A percentile compares a stretch with the other conserved stretches of the same genome.
Evolutionary conservation across 768 basidiomycete species (phyloP).

Genomic region (Boletus rex-veris): DNA sequence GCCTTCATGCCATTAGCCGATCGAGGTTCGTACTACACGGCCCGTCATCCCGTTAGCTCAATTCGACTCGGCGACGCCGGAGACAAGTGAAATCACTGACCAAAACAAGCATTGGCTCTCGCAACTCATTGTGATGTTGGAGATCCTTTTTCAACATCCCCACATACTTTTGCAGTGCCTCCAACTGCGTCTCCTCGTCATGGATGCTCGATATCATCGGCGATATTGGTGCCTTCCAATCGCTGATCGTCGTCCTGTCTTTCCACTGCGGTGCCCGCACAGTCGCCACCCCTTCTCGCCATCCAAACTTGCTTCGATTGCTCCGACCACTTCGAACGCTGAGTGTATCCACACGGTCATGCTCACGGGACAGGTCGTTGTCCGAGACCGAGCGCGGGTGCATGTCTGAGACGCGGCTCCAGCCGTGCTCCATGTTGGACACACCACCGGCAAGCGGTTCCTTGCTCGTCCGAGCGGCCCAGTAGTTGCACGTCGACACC

Average conservation of each 20-base stretch:
- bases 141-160: slow-evolving; percentile 71
- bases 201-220: slow-evolving; percentile 81
- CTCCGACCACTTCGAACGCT: slow-evolving; percentile 79
- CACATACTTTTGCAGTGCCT: slow-evolving; percentile 83
- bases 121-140: slow-evolving; percentile 76
- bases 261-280: slow-evolving; percentile 60
- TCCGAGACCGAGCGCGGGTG: slow-evolving; percentile 58
- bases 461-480: slow-evolving; percentile 94
- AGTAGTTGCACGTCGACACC: slow-evolving; percentile 99
- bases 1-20: slow-evolving; percentile 74
- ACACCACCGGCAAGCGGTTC: slow-evolving; percentile 95
- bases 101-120: slow-evolving; percentile 76
- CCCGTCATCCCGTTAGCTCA: not conserved
- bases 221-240: slow-evolving; percentile 91
- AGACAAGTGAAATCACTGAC: slow-evolving; percentile 36
- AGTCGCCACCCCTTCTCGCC: slow-evolving; percentile 65
- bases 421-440: slow-evolving; percentile 99
- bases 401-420: slow-evolving; percentile 73
- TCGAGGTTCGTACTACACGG: slow-evolving; percentile 62
- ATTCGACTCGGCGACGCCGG: not conserved
- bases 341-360: slow-evolving; percentile 54
- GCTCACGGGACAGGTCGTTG: slow-evolving; percentile 47
- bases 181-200: slow-evolving; percentile 91
- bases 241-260: slow-evolving; percentile 78
- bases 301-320: slow-evolving; percentile 67